Evolutionary conservation across 306 rosid genomes (phyloP), one percentile per base, ranked within the genome.

Genomic region (Herpetospermum pedunculosum): DNA sequence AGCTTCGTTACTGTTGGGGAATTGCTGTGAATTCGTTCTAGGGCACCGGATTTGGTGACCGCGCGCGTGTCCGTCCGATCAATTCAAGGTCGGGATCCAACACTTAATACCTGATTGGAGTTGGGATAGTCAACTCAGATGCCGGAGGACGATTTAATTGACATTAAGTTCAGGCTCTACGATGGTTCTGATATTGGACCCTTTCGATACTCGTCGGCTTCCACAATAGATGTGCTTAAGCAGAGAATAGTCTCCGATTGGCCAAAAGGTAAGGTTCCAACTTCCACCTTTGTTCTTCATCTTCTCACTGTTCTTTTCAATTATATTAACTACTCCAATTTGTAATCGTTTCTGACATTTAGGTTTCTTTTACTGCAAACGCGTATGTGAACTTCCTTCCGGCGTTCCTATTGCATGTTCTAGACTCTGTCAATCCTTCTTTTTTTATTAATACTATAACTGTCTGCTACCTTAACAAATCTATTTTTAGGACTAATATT

Each of bases 201-300:
- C 8, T 88, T 90, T 74, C 83, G 89, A 73, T 92, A 92, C 85
- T 87, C 97, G 12, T 73, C 97, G 30, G 81, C 98, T 8, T 87
- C 96, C 10, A 92, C 98, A 2, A 88, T 92, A 30, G 98, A 90
- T 80, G 81, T 81, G 87, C 97, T 92, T 14, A 92, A 92, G 88
- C 96, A 92, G 83, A 87, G 97, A 80, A 77, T 92, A 37, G 90
- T 92, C 35, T 85, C 98, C 23, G 96, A 92, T 77, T 92, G 97
- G 97, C 98, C 98, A 62, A 90, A 83, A 92, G 97, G 98, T 92
- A n/a, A n/a, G n/a, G n/a, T n/a, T n/a, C n/a, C n/a, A n/a, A n/a
- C n/a, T 65, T 9, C 19, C 23, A 35, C 7, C 69, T 70, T 50
- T 43, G 21, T 30, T 64, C 48, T 64, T 38, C 30, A n/a, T 16